These are phyloP conservation scores for Coemansia sp. DNA, from an alignment of 192 early-diverging fungal genomes.

Conservation along the genomic window DNA sequence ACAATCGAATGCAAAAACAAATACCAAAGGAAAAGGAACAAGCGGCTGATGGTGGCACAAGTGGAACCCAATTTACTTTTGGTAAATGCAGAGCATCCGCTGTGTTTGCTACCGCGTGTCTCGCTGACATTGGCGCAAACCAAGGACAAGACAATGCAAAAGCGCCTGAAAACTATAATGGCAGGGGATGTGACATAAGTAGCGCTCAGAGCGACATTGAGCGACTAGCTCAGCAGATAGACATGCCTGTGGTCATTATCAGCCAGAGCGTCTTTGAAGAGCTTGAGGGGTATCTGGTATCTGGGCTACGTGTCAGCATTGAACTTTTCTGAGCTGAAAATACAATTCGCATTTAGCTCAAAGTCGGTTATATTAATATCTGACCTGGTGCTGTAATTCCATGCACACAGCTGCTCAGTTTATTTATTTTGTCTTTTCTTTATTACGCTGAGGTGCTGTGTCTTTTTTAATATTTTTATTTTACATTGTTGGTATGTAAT, in stretches of 20 bases:
- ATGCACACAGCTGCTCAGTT: background rate
- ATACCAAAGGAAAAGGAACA: background rate
- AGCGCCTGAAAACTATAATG: background rate
- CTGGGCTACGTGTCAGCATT: constrained; percentile 28
- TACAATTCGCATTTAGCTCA: background rate
- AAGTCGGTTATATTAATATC: background rate
- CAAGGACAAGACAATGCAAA: background rate
- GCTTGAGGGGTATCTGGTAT: constrained; percentile 36
- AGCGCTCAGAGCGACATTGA: background rate
- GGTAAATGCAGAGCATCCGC: background rate
- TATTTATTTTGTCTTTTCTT: constrained; percentile 1
- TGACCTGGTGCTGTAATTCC: constrained; percentile 8
- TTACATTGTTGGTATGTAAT: constrained; percentile 4
- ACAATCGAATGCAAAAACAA: constrained; percentile 6
- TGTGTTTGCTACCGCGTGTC: background rate
- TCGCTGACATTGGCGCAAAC: background rate
- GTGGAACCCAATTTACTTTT: background rate
- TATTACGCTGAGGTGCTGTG: background rate
- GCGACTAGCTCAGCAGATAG: constrained; percentile 3
- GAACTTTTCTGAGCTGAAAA: constrained; percentile 23
- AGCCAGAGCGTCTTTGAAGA: constrained; percentile 25
- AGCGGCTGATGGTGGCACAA: constrained; percentile 1
- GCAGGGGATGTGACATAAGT: background rate
- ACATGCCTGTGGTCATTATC: constrained; percentile 46
- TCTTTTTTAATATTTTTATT: constrained; percentile 3